Evolutionary conservation across 2,329 filamentous ascomycete genomes (phyloP).

Genomic region (Clonostachys rhizophaga): DNA sequence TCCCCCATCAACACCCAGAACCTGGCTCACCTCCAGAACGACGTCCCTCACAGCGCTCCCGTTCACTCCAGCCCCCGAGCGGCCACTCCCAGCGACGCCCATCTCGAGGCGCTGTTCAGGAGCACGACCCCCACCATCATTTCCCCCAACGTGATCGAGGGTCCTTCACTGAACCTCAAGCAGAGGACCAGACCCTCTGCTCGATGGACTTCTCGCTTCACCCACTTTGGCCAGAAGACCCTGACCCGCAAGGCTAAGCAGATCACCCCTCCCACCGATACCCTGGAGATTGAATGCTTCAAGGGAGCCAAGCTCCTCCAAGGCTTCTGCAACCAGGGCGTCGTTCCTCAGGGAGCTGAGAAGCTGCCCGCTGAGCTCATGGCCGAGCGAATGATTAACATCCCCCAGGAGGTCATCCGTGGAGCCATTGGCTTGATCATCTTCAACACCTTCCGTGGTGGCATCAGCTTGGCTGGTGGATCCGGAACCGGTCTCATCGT

Average conservation of each 20-base stretch:
- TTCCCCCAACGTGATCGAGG: neutral
- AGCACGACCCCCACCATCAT: neutral
- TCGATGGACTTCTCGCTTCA: constrained; percentile 20
- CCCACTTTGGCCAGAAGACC: constrained; percentile 35
- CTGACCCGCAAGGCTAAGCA: constrained; percentile 77
- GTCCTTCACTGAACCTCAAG: too few relatives aligned
- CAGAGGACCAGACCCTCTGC: neutral
- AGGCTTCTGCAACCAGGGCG: constrained; percentile 77
- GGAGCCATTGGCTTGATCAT: constrained; percentile 66
- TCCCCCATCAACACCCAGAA: too few relatives aligned
- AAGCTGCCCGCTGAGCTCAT: too few relatives aligned
- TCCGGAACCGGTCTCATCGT: constrained; percentile 63
- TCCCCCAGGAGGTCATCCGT: constrained; percentile 54
- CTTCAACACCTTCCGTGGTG: constrained; percentile 66
- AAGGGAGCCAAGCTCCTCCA: constrained; percentile 82
- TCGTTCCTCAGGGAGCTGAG: constrained; percentile 29
- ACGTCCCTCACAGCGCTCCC: too few relatives aligned
- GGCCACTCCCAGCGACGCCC: too few relatives aligned
- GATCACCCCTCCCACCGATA: constrained; percentile 83
- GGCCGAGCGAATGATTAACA: constrained; percentile 42
- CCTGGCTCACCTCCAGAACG: too few relatives aligned
- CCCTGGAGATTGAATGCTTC: constrained; percentile 83
- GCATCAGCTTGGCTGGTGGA: constrained; percentile 61
- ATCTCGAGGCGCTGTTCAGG: neutral
- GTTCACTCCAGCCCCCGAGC: too few relatives aligned